Evolutionary conservation across 2,329 filamentous ascomycete species (phyloP).

Genomic region (Neurospora sp.): DNA sequence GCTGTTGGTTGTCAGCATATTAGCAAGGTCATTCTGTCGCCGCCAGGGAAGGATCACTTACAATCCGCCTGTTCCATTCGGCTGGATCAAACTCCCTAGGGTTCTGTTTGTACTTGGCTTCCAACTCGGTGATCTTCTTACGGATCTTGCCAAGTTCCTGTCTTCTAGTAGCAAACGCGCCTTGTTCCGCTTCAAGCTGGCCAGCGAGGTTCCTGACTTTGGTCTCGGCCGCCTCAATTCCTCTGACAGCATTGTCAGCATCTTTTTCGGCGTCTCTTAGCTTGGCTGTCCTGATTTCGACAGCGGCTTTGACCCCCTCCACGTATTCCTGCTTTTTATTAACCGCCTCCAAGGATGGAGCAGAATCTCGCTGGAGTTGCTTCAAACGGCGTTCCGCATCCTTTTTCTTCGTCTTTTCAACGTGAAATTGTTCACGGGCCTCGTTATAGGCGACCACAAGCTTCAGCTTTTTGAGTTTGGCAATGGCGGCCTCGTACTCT

Average conservation of each 20-base stretch:
- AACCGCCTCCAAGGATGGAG: conserved; percentile 61
- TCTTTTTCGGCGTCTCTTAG: conserved; percentile 45
- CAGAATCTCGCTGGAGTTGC: conserved; percentile 46
- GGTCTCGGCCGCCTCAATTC: conserved; percentile 29
- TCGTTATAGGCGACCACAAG: conserved; percentile 14
- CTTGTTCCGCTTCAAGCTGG: conserved; percentile 42
- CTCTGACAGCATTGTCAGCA: conserved; percentile 34
- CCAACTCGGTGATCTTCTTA: conserved; percentile 51
- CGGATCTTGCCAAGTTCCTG: conserved; percentile 40
- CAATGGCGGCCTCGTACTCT: conserved; percentile 32
- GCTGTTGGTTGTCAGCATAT: conserved; percentile 31
- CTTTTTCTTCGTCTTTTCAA: conserved; percentile 46
- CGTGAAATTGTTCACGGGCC: conserved; percentile 19
- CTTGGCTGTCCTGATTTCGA: conserved; percentile 43
- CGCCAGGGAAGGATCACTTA: conserved; percentile 30
- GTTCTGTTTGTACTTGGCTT: conserved; percentile 51
- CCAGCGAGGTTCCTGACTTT: conserved; percentile 37
- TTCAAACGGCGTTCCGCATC: conserved; percentile 43
- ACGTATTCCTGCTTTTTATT: conserved; percentile 62
- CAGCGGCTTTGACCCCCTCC: conserved; percentile 41
- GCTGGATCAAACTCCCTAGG: conserved; percentile 59
- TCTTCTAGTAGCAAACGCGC: conserved; percentile 38
- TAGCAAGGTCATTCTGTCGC: not conserved
- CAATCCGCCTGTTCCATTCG: conserved; percentile 64
- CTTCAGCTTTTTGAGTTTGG: conserved; percentile 33